A percentile compares a stretch with the other conserved stretches of the same genome.
Evolutionary conservation across 2,329 filamentous ascomycete species (phyloP).

Genomic region (Periconia sp.): DNA sequence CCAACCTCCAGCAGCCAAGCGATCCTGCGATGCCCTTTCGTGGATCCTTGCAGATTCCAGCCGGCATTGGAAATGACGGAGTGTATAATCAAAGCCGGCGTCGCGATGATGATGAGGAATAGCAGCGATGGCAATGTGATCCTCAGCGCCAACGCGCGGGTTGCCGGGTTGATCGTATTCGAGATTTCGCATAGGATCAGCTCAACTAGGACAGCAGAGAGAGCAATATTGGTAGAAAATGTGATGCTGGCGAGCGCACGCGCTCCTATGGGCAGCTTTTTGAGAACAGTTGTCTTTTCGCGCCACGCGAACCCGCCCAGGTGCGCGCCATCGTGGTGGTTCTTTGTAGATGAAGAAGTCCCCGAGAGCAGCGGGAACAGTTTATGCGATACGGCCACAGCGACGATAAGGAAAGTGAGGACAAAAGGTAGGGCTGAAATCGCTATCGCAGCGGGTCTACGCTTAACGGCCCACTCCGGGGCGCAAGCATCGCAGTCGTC

Average conservation of each 20-base stretch:
- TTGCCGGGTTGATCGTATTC: slow-evolving; percentile 68
- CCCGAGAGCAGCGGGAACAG: slow-evolving; percentile 73
- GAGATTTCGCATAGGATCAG: slow-evolving; percentile 83
- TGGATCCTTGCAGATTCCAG: slow-evolving; percentile 63
- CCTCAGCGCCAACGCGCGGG: slow-evolving; percentile 67
- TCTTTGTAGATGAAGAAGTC: slow-evolving; percentile 54
- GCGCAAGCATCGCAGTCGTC: slow-evolving; percentile 61
- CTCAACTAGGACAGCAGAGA: slow-evolving; percentile 76
- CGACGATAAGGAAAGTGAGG: slow-evolving; percentile 67
- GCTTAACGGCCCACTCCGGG: slow-evolving; percentile 51
- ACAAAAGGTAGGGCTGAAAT: slow-evolving; percentile 70
- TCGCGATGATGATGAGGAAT: slow-evolving; percentile 70
- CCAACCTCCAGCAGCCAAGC: slow-evolving; percentile 66
- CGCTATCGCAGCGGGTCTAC: slow-evolving; percentile 53
- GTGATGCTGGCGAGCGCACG: slow-evolving; percentile 59
- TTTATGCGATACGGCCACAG: slow-evolving; percentile 64
- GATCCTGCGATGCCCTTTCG: slow-evolving; percentile 59
- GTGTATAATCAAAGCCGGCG: slow-evolving; percentile 78
- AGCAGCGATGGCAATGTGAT: slow-evolving; percentile 71
- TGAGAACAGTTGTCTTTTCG: slow-evolving; percentile 24
- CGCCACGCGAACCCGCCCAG: slow-evolving; percentile 49
- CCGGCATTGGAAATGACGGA: slow-evolving; percentile 60
- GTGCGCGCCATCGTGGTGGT: slow-evolving; percentile 63
- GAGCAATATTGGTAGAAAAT: slow-evolving; percentile 75
- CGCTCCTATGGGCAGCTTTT: slow-evolving; percentile 43